Base-by-base conservation (phyloP, 345 rosid genomes). In the Gossypioides kirkii region DNA sequence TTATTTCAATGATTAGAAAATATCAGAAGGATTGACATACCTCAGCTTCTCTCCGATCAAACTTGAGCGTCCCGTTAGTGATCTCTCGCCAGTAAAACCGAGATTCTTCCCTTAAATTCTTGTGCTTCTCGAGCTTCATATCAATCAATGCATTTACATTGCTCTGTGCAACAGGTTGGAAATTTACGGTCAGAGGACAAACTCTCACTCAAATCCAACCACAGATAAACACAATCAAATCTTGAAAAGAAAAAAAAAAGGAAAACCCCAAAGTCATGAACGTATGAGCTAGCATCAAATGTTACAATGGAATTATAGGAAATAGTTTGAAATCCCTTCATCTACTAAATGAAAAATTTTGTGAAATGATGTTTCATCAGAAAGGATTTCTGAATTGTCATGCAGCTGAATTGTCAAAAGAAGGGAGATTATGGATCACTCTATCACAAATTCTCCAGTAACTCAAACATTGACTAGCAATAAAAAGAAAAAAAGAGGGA, bases 51-150 rank as follows among this genome's bases (percentile, higher is more conserved):
- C 61, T 82, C 73, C 97, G 82, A 82, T 88, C 93, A 74, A 94
- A 94, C 71, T 83, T 88, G 80, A 94, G 85, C 36, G 89, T 90
- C 32, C 97, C 97, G 38, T 77, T 81, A 36, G 69, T 74, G 62
- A 90, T 87, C 80, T 90, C 98, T 43, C 54, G 77, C 95, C 94
- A 94, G 88, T 81, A 89, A 76, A 88, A 92, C 68, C 77, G 36
- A 63, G 89, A 89, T 84, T 92, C 97, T 81, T 94, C 98, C 76
- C 85, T 74, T 74, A 92, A 77, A 79, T 94, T 92, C 84, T 90
- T 92, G 92, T 90, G 90, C 78, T 90, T 94, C 81, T 90, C 98
- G 8, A 94, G 97, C 81, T 90, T 94, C 97, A 85, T 84, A 72
- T 94, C 97, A 56, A 94, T 90, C 86, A 92, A 82, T 50, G 94